phyloP scores from a whole-genome alignment of 2,329 filamentous ascomycete genomes.

The Cryphonectria carpinicola region DNA sequence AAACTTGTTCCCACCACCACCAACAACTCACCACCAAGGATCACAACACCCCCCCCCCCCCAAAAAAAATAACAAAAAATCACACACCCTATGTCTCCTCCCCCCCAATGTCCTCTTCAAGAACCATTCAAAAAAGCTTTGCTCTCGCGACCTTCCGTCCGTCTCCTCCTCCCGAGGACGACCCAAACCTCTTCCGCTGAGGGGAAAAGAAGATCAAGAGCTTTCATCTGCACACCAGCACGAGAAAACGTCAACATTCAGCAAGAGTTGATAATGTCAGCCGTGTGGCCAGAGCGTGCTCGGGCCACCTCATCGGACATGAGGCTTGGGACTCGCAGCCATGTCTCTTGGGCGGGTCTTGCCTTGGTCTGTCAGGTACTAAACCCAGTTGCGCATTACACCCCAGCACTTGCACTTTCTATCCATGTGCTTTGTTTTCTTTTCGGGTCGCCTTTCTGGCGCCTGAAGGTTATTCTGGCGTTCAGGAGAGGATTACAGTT shows the following conservation, averaged over 20 bases:
- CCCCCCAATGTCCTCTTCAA: slow-evolving; percentile 18
- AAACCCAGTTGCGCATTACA: slow-evolving; percentile 11
- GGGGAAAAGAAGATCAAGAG: slow-evolving; percentile 24
- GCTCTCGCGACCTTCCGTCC: slow-evolving; percentile 19
- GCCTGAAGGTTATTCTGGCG: slow-evolving; percentile 18
- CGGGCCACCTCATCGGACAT: slow-evolving; percentile 13
- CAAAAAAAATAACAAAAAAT: not conserved
- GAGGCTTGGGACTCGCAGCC: slow-evolving; percentile 10
- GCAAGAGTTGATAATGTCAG: not conserved
- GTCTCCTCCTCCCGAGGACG: slow-evolving; percentile 28
- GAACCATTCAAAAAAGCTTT: slow-evolving; percentile 19
- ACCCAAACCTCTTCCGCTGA: slow-evolving; percentile 27
- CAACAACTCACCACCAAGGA: not conserved
- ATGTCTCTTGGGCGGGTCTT: slow-evolving; percentile 7
- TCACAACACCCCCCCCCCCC: not conserved
- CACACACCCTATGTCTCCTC: slow-evolving; percentile 21
- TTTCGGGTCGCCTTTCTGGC: slow-evolving; percentile 4
- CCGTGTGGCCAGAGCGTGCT: slow-evolving; percentile 12
- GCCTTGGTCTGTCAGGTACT: slow-evolving; percentile 24
- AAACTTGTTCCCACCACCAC: not conserved
- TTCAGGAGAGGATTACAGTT: slow-evolving; percentile 10
- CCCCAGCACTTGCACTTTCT: slow-evolving; percentile 7
- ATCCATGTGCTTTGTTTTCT: slow-evolving; percentile 1
- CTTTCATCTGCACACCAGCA: not conserved
- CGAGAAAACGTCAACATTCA: slow-evolving; percentile 8